Evolutionary conservation across 345 rosid species (phyloP).

Genomic region (Leavenworthia alabamica): DNA sequence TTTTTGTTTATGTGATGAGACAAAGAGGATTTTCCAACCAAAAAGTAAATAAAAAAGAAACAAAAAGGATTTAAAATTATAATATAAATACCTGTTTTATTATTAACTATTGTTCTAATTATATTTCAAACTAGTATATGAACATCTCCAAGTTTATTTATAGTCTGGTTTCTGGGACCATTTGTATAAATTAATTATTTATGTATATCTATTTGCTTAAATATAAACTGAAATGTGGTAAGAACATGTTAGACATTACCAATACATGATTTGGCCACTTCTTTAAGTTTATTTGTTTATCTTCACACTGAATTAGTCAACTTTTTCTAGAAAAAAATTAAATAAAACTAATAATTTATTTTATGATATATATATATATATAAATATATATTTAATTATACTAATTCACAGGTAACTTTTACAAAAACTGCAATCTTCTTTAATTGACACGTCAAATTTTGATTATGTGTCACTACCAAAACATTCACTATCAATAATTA

Average conservation of each 20-base stretch:
- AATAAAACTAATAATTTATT: neutral
- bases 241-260: slow-evolving; percentile 28
- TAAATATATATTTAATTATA: too few species aligned
- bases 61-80: neutral
- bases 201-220: neutral
- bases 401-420: too few species aligned
- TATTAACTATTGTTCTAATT: neutral
- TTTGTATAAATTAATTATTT: neutral
- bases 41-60: neutral
- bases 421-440: too few species aligned
- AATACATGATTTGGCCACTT: slow-evolving; percentile 23
- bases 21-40: neutral
- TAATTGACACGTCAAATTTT: too few species aligned
- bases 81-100: neutral
- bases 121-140: neutral
- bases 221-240: neutral
- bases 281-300: neutral
- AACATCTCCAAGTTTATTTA: neutral
- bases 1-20: too few species aligned
- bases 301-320: neutral
- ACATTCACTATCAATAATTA: too few species aligned
- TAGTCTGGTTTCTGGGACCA: neutral
- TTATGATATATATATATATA: too few species aligned
- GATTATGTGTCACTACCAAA: too few species aligned
- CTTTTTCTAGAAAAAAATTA: neutral